Evolutionary conservation across 352 stramenopile genomes (phyloP).

Genomic region (Pythium dissotocum): DNA sequence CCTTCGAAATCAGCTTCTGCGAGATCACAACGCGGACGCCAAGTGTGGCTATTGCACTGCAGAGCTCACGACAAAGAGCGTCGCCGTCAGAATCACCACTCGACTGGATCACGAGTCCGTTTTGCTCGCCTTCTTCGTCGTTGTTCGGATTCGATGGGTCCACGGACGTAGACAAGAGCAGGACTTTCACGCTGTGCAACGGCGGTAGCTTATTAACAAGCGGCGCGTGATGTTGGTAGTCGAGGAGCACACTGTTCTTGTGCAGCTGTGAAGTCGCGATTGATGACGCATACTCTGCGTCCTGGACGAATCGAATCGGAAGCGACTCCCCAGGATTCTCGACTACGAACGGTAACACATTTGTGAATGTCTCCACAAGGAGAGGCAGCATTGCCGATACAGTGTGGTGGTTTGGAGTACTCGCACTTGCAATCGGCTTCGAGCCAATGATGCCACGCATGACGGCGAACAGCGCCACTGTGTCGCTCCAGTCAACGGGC

Average conservation of each 20-base stretch:
- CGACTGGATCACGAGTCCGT: background rate
- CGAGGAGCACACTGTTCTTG: constrained; percentile 47
- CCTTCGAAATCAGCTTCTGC: constrained; percentile 56
- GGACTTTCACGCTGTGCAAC: constrained; percentile 32
- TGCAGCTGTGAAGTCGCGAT: constrained; percentile 37
- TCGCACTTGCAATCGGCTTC: constrained; percentile 31
- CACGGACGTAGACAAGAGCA: constrained; percentile 64
- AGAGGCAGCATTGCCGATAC: constrained; percentile 31
- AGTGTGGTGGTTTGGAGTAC: constrained; percentile 11
- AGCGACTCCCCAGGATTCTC: constrained; percentile 42
- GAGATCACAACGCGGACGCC: constrained; percentile 46
- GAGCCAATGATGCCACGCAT: constrained; percentile 45
- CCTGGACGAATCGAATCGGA: constrained; percentile 50
- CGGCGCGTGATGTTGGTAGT: constrained; percentile 18
- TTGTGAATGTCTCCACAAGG: constrained; percentile 48
- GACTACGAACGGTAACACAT: constrained; percentile 37
- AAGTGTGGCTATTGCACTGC: constrained; percentile 34
- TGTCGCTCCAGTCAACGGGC: constrained; percentile 48
- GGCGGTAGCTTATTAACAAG: constrained; percentile 1
- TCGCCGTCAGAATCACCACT: background rate
- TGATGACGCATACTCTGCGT: constrained; percentile 24
- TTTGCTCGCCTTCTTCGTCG: constrained; percentile 5
- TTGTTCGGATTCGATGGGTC: constrained; percentile 32
- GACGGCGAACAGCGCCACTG: constrained; percentile 35
- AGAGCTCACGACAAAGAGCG: constrained; percentile 1